Evolutionary conservation across 2,329 filamentous ascomycete species (phyloP).

Genomic region (Pseudogymnoascus sp.): DNA sequence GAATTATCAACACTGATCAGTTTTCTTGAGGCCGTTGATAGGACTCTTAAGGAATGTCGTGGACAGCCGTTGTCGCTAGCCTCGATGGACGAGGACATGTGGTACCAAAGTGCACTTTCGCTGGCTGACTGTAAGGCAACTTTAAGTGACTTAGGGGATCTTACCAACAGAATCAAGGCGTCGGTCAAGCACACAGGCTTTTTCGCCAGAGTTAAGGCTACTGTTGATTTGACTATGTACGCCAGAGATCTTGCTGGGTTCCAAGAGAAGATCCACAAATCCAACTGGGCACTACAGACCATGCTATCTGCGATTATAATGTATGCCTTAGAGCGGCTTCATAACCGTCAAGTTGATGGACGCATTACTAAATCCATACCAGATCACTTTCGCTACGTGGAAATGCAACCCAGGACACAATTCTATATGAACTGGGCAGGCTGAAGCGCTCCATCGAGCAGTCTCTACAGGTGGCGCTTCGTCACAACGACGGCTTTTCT

Average conservation of each 20-base stretch:
- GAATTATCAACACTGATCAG: slow-evolving; percentile 12
- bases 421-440: slow-evolving; percentile 16
- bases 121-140: slow-evolving; percentile 15
- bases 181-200: not conserved
- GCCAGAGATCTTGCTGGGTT: slow-evolving; percentile 16
- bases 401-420: slow-evolving; percentile 15
- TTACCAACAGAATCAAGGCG: slow-evolving; percentile 18
- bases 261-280: slow-evolving; percentile 23
- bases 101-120: slow-evolving; percentile 20
- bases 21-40: slow-evolving; percentile 18
- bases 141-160: slow-evolving; percentile 13
- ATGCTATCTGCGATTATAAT: slow-evolving; percentile 23
- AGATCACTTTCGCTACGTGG: slow-evolving; percentile 15
- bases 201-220: slow-evolving; percentile 9
- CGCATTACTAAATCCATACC: not conserved
- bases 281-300: slow-evolving; percentile 24
- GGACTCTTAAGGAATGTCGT: slow-evolving; percentile 17
- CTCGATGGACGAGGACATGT: slow-evolving; percentile 18
- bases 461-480: slow-evolving; percentile 16
- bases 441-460: slow-evolving; percentile 20
- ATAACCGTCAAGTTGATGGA: not conserved
- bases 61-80: slow-evolving; percentile 15
- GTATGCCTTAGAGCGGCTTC: slow-evolving; percentile 6
- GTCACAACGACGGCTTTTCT: slow-evolving; percentile 11
- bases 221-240: slow-evolving; percentile 16